A percentile compares a stretch with the other conserved stretches of the same genome.
Evolutionary conservation across 352 stramenopile genomes (phyloP).

Genomic region (Albugo laibachii): DNA sequence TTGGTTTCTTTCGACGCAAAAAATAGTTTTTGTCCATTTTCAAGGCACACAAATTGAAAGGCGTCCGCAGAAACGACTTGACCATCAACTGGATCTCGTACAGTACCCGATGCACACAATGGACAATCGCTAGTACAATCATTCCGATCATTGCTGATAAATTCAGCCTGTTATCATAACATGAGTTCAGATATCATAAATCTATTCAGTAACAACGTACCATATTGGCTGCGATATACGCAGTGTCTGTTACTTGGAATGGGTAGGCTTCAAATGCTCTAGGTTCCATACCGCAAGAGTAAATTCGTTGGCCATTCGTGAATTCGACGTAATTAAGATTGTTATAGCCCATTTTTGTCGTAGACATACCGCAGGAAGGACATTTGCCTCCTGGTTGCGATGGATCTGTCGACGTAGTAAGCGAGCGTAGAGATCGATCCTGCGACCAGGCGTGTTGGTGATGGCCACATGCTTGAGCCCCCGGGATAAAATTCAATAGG

Average conservation of each 20-base stretch:
- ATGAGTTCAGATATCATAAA: background rate
- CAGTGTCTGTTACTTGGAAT: conserved; percentile 40
- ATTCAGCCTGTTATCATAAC: conserved; percentile 16
- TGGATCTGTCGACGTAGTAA: too few relatives aligned
- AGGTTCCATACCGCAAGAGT: conserved; percentile 56
- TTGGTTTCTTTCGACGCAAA: conserved; percentile 50
- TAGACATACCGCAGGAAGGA: conserved; percentile 53
- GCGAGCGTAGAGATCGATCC: too few relatives aligned
- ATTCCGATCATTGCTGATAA: conserved; percentile 16
- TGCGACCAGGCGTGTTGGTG: too few relatives aligned
- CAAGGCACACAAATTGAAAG: conserved; percentile 50
- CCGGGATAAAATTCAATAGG: too few relatives aligned
- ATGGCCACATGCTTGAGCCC: too few relatives aligned
- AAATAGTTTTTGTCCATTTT: conserved; percentile 70
- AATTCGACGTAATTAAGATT: conserved; percentile 46
- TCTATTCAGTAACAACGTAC: conserved; percentile 17
- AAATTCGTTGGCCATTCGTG: conserved; percentile 38
- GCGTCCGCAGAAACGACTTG: conserved; percentile 26
- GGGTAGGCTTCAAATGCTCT: conserved; percentile 14
- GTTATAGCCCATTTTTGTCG: conserved; percentile 22
- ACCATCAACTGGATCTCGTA: conserved; percentile 45
- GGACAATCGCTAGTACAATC: conserved; percentile 18
- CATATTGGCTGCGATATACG: conserved; percentile 59
- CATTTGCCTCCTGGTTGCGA: conserved; percentile 12
- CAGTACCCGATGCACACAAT: conserved; percentile 17